Evolutionary conservation across 2,329 filamentous ascomycete species (phyloP).

Genomic region (Pseudogymnoascus sp.): DNA sequence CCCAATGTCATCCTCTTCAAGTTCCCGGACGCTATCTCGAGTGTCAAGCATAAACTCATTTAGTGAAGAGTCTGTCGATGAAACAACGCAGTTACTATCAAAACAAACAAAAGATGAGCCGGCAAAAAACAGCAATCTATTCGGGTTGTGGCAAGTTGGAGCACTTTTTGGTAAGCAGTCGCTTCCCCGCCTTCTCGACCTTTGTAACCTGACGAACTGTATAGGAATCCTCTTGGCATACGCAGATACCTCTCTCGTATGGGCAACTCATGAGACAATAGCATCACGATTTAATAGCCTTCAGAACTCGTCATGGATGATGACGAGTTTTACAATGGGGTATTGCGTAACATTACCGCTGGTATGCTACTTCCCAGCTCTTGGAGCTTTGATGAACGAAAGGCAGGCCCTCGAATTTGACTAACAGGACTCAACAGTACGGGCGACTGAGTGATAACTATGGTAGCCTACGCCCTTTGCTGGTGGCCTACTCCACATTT

Average conservation of each 20-base stretch:
- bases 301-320: constrained; percentile 20
- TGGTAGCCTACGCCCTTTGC: neutral
- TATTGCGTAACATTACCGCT: constrained; percentile 18
- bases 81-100: constrained; percentile 15
- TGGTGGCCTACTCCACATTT: constrained; percentile 5
- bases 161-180: neutral
- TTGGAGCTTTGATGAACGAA: neutral
- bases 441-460: constrained; percentile 3
- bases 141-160: neutral
- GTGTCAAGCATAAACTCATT: neutral
- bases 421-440: constrained; percentile 12
- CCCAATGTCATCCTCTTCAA: neutral
- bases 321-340: constrained; percentile 19
- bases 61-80: constrained; percentile 13
- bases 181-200: neutral
- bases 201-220: constrained; percentile 13
- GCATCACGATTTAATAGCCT: constrained; percentile 17
- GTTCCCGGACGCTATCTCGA: neutral
- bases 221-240: constrained; percentile 17
- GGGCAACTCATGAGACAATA: constrained; percentile 20
- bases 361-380: constrained; percentile 10
- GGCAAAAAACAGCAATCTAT: neutral
- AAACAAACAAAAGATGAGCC: constrained; percentile 9
- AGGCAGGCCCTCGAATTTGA: neutral
- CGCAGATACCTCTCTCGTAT: constrained; percentile 18